A percentile compares a stretch with the other conserved stretches of the same genome.
These are phyloP conservation scores for Aspergillus felis DNA, from an alignment of 2,329 filamentous ascomycete species.

Conservation along the genomic window DNA sequence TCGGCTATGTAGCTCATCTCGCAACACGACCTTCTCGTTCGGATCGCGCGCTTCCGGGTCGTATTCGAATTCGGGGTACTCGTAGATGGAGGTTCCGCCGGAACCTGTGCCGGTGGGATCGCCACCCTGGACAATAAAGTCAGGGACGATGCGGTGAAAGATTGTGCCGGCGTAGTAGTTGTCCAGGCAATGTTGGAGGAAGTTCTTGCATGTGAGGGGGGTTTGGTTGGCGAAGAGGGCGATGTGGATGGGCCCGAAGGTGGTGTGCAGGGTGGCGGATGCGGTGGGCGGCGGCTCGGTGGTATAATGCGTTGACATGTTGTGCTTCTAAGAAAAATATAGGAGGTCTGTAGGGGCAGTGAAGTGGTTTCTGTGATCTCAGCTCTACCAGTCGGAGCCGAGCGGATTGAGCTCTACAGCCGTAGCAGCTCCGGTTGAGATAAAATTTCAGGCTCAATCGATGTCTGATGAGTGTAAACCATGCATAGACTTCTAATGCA, in stretches of 20 bases:
- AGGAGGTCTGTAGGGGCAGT: background rate
- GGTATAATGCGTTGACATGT: constrained; percentile 88
- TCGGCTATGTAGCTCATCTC: constrained; percentile 87
- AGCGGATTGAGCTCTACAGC: background rate
- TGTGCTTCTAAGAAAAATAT: background rate
- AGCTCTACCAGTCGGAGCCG: background rate
- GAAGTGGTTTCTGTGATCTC: background rate
- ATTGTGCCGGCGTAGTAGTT: constrained; percentile 92
- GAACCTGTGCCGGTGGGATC: constrained; percentile 90
- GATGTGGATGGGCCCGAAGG: constrained; percentile 80
- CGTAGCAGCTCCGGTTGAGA: background rate
- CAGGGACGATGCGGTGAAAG: constrained; percentile 88
- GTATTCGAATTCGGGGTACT: constrained; percentile 60
- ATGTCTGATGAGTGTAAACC: background rate
- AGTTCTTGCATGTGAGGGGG: constrained; percentile 87
- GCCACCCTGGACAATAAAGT: constrained; percentile 91
- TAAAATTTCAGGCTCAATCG: background rate
- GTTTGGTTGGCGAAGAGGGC: constrained; percentile 95
- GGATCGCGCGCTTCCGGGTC: constrained; percentile 48
- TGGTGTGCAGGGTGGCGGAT: constrained; percentile 87
- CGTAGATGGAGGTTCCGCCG: constrained; percentile 88
- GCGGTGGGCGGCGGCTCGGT: constrained; percentile 92
- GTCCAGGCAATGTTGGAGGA: constrained; percentile 89
- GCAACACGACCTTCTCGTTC: constrained; percentile 60
- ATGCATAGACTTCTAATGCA: background rate